Evolutionary conservation across 2,329 filamentous ascomycete genomes (phyloP).

Genomic region (Venturia aucupariae): DNA sequence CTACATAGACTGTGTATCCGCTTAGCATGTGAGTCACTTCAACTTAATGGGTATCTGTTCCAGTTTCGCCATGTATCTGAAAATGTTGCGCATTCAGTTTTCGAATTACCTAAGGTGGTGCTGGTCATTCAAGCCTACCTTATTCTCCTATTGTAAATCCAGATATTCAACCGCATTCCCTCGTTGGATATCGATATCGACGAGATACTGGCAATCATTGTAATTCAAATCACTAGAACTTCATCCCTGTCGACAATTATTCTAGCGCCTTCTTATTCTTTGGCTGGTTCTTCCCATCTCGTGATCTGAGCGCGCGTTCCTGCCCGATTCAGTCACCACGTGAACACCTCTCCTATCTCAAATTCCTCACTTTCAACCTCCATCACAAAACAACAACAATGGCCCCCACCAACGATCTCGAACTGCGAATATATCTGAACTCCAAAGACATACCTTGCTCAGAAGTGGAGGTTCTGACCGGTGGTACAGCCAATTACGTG

Average conservation of each 20-base stretch:
- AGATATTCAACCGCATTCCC: no score
- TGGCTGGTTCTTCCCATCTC: not conserved
- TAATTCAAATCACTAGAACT: not conserved
- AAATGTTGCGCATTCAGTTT: not conserved
- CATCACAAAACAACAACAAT: constrained; percentile 45
- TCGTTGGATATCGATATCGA: no score
- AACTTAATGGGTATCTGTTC: no score
- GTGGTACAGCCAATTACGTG: constrained; percentile 29
- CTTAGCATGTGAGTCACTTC: no score
- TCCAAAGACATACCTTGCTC: constrained; percentile 10
- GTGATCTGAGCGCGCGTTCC: not conserved
- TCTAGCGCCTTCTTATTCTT: no score
- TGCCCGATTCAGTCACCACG: not conserved
- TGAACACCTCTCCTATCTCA: not conserved
- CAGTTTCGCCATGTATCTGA: no score
- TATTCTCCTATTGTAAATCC: not conserved
- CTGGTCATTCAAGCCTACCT: not conserved
- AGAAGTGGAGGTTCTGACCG: constrained; percentile 19
- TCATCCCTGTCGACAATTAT: no score
- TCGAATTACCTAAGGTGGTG: not conserved
- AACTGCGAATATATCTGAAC: constrained; percentile 11
- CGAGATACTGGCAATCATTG: no score
- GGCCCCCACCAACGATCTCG: not conserved
- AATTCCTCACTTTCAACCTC: not conserved
- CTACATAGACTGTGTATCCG: no score